Conservation (phyloP, 2,329 filamentous ascomycete species). For the Trichothecium sympodiale region DNA sequence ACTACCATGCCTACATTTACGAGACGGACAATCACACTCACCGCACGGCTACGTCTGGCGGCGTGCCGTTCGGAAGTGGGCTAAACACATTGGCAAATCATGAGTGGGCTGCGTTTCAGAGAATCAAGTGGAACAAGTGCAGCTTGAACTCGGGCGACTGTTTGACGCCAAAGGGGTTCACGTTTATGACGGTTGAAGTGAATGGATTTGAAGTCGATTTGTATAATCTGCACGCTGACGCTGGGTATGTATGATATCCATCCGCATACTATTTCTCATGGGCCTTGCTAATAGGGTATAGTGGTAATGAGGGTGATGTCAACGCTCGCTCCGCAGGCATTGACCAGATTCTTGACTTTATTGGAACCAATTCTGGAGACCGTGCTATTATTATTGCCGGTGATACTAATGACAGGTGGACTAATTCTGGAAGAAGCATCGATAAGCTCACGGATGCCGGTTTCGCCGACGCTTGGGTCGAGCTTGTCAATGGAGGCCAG, state of each 20-base stretch:
- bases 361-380: constrained; percentile 41
- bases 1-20: constrained; percentile 55
- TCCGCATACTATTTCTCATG: neutral
- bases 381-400: constrained; percentile 54
- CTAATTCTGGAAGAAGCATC: constrained; percentile 27
- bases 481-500: constrained; percentile 36
- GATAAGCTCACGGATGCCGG: constrained; percentile 40
- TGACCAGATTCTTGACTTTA: constrained; percentile 46
- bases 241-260: constrained; percentile 22
- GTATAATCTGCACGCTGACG: constrained; percentile 59
- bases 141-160: constrained; percentile 49
- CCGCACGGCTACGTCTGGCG: constrained; percentile 54
- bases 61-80: constrained; percentile 50
- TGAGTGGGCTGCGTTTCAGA: constrained; percentile 41
- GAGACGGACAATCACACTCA: constrained; percentile 45
- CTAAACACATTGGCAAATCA: constrained; percentile 53
- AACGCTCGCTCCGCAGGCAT: constrained; percentile 47
- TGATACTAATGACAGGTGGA: constrained; percentile 57
- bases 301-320: constrained; percentile 36
- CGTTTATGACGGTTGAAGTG: constrained; percentile 48
- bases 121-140: constrained; percentile 49
- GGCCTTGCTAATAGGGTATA: neutral
- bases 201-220: constrained; percentile 47
- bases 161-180: constrained; percentile 60
- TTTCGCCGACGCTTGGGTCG: constrained; percentile 49